Percentiles rank a stretch among this genome's conserved stretches.
These are phyloP conservation scores for Desmodesmus armatus DNA, from an alignment of 139 green algal genomes.

Conservation along the genomic window DNA sequence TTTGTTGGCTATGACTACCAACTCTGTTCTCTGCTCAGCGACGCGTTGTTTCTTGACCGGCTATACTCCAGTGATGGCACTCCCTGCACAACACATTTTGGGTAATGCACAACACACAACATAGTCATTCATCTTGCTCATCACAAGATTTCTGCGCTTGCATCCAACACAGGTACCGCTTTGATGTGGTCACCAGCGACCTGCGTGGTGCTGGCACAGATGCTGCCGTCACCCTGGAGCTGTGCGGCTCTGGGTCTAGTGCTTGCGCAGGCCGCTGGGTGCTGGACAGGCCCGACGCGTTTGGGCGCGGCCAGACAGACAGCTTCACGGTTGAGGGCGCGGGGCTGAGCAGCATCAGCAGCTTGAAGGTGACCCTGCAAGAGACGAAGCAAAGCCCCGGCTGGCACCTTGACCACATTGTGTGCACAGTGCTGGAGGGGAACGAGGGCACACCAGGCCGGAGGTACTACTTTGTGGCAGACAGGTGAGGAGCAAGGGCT, in stretches of 20 bases:
- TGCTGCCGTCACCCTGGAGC: slow-evolving; percentile 35
- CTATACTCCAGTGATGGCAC: too few relatives aligned
- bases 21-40: too few relatives aligned
- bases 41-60: too few relatives aligned
- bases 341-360: neutral
- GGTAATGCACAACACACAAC: neutral
- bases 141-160: neutral
- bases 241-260: neutral
- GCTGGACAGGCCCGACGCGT: slow-evolving; percentile 22
- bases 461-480: slow-evolving; percentile 12
- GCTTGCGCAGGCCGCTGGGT: slow-evolving; percentile 21
- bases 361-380: slow-evolving; percentile 5
- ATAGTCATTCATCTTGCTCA: neutral
- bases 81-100: too few relatives aligned
- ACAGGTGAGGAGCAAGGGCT: too few relatives aligned
- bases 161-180: slow-evolving; percentile 43
- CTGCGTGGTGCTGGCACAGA: slow-evolving; percentile 68
- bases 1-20: too few relatives aligned
- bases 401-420: slow-evolving; percentile 27
- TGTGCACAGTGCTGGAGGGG: slow-evolving; percentile 19
- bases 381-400: neutral
- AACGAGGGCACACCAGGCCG: neutral
- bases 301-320: slow-evolving; percentile 28
- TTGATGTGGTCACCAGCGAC: slow-evolving; percentile 59
- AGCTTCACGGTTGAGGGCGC: slow-evolving; percentile 5